A percentile compares a stretch with the other conserved stretches of the same genome.
Evolutionary conservation across 2,329 filamentous ascomycete species (phyloP).

Genomic region (Colletotrichum agaves): DNA sequence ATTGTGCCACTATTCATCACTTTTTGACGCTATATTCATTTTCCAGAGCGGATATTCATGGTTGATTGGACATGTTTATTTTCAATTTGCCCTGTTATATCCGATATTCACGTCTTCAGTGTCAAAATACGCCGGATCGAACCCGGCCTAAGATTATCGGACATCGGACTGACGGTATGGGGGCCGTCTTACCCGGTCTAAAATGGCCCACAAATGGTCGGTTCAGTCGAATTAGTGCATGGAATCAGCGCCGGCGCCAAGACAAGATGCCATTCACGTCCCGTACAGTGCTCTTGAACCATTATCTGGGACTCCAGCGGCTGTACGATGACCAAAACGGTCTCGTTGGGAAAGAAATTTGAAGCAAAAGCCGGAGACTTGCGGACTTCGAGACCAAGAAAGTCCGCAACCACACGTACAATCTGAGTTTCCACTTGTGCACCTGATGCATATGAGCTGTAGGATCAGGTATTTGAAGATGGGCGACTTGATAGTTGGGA

Average conservation of each 20-base stretch:
- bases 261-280: not conserved
- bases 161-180: not conserved
- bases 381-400: no score
- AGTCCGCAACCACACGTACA: no score
- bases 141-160: conserved; percentile 14
- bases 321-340: no score
- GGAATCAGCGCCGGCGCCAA: not conserved
- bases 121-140: conserved; percentile 9
- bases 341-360: no score
- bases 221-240: conserved; percentile 1
- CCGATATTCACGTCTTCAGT: not conserved
- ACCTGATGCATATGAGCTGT: no score
- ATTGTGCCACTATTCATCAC: no score
- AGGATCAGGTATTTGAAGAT: no score
- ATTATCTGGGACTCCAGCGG: conserved; percentile 18
- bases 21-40: no score
- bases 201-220: not conserved
- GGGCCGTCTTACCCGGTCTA: not conserved
- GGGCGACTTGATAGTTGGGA: no score
- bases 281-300: conserved; percentile 24
- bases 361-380: no score
- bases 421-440: no score
- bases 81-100: not conserved
- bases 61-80: no score
- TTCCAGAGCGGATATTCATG: not conserved